Evolutionary conservation across 257 asterid genomes (phyloP).

Genomic region (Pogostemon cablin): DNA sequence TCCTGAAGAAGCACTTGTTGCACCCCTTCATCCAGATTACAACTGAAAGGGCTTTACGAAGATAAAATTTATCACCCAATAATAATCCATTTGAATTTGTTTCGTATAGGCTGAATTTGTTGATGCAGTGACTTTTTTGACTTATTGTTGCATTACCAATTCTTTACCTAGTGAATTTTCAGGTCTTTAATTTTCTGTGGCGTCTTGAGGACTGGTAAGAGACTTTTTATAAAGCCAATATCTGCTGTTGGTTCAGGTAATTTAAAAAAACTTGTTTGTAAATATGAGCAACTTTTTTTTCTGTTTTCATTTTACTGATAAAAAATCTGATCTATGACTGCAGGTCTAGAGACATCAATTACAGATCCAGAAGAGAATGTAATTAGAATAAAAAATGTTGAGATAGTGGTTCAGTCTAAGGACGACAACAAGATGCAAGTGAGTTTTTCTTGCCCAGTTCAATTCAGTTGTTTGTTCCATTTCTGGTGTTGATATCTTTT

Average conservation of each 20-base stretch:
- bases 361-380: slow-evolving; percentile 42
- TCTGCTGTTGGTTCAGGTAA: slow-evolving; percentile 59
- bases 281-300: slow-evolving; percentile 14
- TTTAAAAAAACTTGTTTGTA: slow-evolving; percentile 14
- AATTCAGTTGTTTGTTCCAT: not conserved
- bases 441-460: slow-evolving; percentile 36
- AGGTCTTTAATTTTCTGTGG: slow-evolving; percentile 42
- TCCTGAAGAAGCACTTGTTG: not conserved
- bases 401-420: slow-evolving; percentile 58
- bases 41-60: slow-evolving; percentile 1
- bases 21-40: not conserved
- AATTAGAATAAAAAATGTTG: slow-evolving; percentile 46
- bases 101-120: slow-evolving; percentile 8
- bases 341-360: slow-evolving; percentile 65
- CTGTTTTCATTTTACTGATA: slow-evolving; percentile 9
- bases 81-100: not conserved
- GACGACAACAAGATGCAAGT: slow-evolving; percentile 68
- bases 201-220: slow-evolving; percentile 32
- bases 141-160: slow-evolving; percentile 24
- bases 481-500: slow-evolving; percentile 5
- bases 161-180: slow-evolving; percentile 35
- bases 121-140: slow-evolving; percentile 13
- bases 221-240: slow-evolving; percentile 41
- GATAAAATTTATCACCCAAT: not conserved
- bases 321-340: slow-evolving; percentile 21